Conservation (phyloP, 2,329 filamentous ascomycete genomes). For the Leptographium radiaticola region DNA sequence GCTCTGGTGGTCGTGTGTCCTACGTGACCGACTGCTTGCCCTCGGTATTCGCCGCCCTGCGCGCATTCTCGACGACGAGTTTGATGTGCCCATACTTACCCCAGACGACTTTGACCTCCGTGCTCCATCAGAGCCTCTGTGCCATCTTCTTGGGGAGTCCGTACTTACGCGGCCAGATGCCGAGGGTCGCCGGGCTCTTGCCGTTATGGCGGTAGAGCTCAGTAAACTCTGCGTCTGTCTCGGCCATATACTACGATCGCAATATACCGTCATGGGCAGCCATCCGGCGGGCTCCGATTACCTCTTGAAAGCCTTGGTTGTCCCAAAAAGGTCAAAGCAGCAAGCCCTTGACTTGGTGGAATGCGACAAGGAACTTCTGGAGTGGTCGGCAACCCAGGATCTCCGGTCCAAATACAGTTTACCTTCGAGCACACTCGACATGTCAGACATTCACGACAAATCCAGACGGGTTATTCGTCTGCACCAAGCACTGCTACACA, state of each 20-base stretch:
- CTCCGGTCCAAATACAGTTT: not conserved
- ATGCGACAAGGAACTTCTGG: constrained; percentile 1
- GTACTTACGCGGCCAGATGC: not conserved
- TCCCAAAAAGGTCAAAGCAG: not conserved
- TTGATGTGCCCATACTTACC: constrained; percentile 53
- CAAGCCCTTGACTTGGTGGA: not conserved
- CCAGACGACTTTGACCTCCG: constrained; percentile 42
- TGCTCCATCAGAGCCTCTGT: not conserved
- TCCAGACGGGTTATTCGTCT: not conserved
- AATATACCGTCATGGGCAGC: constrained; percentile 28
- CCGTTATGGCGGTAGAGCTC: constrained; percentile 50
- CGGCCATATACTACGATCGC: constrained; percentile 50
- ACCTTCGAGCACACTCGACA: not conserved
- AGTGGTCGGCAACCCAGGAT: not conserved
- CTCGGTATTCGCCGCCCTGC: constrained; percentile 55
- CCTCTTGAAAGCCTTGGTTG: not conserved
- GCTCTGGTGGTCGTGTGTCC: constrained; percentile 60
- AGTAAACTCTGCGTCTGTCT: constrained; percentile 53
- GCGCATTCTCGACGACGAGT: constrained; percentile 53
- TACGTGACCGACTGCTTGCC: constrained; percentile 53
- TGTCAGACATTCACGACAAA: not conserved
- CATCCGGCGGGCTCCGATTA: not conserved
- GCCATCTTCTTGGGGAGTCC: not conserved
- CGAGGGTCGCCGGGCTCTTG: not conserved
- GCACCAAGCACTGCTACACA: not conserved